Evolutionary conservation across 108 stramenopile species (phyloP).

Genomic region (Schizochytrium sp.): DNA sequence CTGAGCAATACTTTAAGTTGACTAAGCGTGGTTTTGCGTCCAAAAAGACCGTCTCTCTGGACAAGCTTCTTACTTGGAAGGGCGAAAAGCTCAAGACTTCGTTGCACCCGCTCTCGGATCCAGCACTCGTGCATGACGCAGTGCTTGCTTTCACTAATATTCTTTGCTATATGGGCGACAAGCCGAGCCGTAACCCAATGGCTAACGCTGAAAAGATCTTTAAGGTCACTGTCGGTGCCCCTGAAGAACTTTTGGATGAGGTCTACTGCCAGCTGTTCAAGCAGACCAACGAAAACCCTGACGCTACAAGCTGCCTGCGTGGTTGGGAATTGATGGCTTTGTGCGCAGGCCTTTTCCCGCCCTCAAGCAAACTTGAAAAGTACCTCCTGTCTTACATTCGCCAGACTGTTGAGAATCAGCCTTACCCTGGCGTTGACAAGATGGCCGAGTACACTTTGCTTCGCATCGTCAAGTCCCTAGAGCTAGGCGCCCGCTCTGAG

Average conservation of each 20-base stretch:
- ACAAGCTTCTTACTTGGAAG: slow-evolving; percentile 67
- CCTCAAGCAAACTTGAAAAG: slow-evolving; percentile 25
- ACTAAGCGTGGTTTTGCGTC: slow-evolving; percentile 68
- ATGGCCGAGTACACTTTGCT: slow-evolving; percentile 62
- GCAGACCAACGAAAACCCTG: slow-evolving; percentile 69
- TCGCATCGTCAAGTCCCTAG: slow-evolving; percentile 39
- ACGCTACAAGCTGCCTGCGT: slow-evolving; percentile 13
- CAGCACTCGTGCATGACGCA: slow-evolving; percentile 62
- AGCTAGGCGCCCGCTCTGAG: slow-evolving; percentile 66
- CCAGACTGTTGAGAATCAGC: slow-evolving; percentile 10
- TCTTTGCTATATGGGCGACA: slow-evolving; percentile 73
- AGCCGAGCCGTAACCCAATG: slow-evolving; percentile 15
- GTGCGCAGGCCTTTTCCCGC: slow-evolving; percentile 62
- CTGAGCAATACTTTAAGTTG: slow-evolving; percentile 67
- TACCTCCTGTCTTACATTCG: slow-evolving; percentile 58
- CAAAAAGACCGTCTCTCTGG: slow-evolving; percentile 58
- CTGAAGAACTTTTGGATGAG: slow-evolving; percentile 71
- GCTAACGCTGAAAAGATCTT: slow-evolving; percentile 68
- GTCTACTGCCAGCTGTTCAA: slow-evolving; percentile 71
- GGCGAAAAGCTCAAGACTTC: slow-evolving; percentile 63
- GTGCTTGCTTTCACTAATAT: slow-evolving; percentile 67
- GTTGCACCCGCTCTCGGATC: slow-evolving; percentile 60
- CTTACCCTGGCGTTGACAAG: slow-evolving; percentile 39
- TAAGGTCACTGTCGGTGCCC: slow-evolving; percentile 29
- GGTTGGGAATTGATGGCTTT: slow-evolving; percentile 71